Base-by-base conservation (phyloP, 805 yeast genomes). In the Starmera dryadoides region DNA sequence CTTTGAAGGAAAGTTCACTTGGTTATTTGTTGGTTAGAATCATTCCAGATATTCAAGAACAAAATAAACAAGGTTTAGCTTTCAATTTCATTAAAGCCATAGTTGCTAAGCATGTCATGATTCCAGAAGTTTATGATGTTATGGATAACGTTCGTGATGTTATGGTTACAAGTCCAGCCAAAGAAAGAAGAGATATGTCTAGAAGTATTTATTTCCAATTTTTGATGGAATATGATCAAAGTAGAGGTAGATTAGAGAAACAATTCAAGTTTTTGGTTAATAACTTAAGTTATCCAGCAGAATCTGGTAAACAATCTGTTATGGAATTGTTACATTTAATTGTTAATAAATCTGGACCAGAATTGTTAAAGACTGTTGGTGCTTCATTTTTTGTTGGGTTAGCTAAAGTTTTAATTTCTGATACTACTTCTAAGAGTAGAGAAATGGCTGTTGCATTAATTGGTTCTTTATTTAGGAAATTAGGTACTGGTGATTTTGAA, bases 201-300 rank as follows among this genome's bases (percentile, higher is more conserved):
- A 74, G 98, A 60, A 75, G 86, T 46, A 78, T 84, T 2, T 93
- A 79, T 56, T 83, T 78, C 58, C 88, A 81, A 50, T 93, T 93
- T 50, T 63, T 93, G 53, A 83, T 87, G 83, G 96, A 88, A 50
- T 93, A 86, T 54, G 98, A 95, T 50, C 97, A 91, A 63, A 88
- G 98, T 25, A 73, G 80, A 50, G 88, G 91, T 4, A 75, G 86
- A 46, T 58, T 93, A 35, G 93, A 85, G 46, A 85, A 81, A 49
- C 94, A 86, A 47, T 81, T 91, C 62, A 78, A 81, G 46, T 79
- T 82, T 55, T 68, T 93, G 59, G 84, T 89, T 8, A 77, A 76
- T 40, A 93, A 93, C 57, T 64, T 93, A 46, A 72, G 79, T 19
- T 93, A 93, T 56, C 89, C 94, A 4, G 79, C 95, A 4, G 84